These are phyloP conservation scores for Syzygium syzygioides DNA, from an alignment of 441 rosid species.

Conservation along the genomic window DNA sequence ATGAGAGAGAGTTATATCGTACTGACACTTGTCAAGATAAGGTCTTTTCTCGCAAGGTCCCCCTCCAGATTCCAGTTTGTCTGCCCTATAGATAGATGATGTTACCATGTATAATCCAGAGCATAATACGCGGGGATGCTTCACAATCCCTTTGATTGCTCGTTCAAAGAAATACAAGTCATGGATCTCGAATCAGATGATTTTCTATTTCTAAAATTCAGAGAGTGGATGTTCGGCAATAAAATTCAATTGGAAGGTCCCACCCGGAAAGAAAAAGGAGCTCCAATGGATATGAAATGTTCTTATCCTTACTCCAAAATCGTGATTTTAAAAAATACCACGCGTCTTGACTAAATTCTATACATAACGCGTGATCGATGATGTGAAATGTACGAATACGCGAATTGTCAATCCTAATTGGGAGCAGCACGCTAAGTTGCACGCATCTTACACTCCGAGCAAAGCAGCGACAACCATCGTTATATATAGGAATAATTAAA, in stretches of 20 bases:
- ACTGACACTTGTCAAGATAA: not conserved
- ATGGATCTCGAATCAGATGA: not conserved
- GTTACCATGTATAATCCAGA: not conserved
- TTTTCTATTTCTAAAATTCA: too few species aligned
- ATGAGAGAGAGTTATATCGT: too few species aligned
- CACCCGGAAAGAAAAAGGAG: not conserved
- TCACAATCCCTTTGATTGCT: not conserved
- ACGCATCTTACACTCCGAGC: too few species aligned
- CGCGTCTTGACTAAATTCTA: too few species aligned
- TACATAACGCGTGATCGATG: not conserved
- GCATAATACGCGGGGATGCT: not conserved
- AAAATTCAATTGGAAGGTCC: not conserved
- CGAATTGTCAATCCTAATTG: too few species aligned
- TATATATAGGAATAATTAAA: too few species aligned
- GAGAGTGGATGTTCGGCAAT: too few species aligned
- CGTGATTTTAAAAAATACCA: too few species aligned
- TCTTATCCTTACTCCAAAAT: too few species aligned
- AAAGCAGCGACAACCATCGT: too few species aligned
- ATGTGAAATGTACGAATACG: too few species aligned
- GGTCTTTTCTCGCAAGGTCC: not conserved
- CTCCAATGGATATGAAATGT: not conserved
- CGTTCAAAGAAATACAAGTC: not conserved
- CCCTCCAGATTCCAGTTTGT: not conserved
- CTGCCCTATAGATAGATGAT: not conserved
- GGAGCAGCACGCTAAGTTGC: too few species aligned